These are phyloP conservation scores for Simplicillium sp. DNA, from an alignment of 2,329 filamentous ascomycete genomes.

Conservation along the genomic window DNA sequence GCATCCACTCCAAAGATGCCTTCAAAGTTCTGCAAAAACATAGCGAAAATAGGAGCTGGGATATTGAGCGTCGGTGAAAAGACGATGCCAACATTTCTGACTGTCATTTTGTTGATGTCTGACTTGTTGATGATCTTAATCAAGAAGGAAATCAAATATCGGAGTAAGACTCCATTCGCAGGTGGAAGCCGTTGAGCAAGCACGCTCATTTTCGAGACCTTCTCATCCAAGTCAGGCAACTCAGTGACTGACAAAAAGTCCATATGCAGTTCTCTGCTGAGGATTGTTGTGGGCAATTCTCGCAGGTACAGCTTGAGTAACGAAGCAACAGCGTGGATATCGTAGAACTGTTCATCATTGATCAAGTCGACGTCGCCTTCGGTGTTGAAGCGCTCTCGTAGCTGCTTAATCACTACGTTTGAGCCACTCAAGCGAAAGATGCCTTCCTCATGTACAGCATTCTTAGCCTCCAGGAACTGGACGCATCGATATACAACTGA, in stretches of 20 bases:
- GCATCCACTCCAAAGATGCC: slow-evolving; percentile 70
- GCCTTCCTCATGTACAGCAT: slow-evolving; percentile 78
- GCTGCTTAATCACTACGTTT: slow-evolving; percentile 82
- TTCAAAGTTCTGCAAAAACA: slow-evolving; percentile 86
- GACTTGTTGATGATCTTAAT: slow-evolving; percentile 88
- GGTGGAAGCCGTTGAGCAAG: slow-evolving; percentile 73
- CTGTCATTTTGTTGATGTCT: slow-evolving; percentile 93
- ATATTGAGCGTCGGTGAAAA: slow-evolving; percentile 97
- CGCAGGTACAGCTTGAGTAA: slow-evolving; percentile 89
- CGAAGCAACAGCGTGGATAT: slow-evolving; percentile 92
- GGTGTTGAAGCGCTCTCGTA: slow-evolving; percentile 86
- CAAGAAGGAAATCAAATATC: slow-evolving; percentile 78
- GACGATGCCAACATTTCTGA: slow-evolving; percentile 94
- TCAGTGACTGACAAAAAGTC: slow-evolving; percentile 83
- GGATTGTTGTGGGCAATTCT: slow-evolving; percentile 81
- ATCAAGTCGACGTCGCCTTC: slow-evolving; percentile 88
- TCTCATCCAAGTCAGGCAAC: slow-evolving; percentile 63
- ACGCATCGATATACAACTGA: slow-evolving; percentile 94
- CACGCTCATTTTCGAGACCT: slow-evolving; percentile 64
- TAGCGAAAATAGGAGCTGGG: slow-evolving; percentile 84
- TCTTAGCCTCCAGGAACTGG: slow-evolving; percentile 78
- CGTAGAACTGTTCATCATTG: slow-evolving; percentile 75
- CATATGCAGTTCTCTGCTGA: slow-evolving; percentile 82
- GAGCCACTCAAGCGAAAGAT: slow-evolving; percentile 97
- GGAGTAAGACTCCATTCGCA: slow-evolving; percentile 72